These are phyloP conservation scores for Lepidopterella palustris DNA, from an alignment of 495 filamentous ascomycete genomes.

Conservation along the genomic window DNA sequence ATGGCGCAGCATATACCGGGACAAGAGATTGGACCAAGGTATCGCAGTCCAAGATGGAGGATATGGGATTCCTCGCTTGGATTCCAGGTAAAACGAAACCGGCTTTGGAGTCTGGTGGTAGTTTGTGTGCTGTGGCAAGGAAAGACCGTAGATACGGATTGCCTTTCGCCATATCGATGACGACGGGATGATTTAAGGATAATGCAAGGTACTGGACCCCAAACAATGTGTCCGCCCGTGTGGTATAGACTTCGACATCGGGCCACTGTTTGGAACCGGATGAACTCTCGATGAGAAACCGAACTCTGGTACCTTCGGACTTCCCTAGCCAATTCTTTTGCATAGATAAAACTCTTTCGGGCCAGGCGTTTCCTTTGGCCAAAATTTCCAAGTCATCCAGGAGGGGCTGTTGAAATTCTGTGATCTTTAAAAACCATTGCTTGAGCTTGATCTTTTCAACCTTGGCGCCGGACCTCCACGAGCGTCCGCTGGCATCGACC, in stretches of 20 bases:
- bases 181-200: constrained; percentile 66
- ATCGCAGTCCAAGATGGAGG: constrained; percentile 43
- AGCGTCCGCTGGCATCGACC: constrained; percentile 73
- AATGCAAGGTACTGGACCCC: constrained; percentile 81
- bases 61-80: constrained; percentile 59
- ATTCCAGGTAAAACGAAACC: constrained; percentile 61
- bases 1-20: constrained; percentile 75
- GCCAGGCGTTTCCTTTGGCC: constrained; percentile 59
- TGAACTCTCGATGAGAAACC: constrained; percentile 50
- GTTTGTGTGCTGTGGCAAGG: constrained; percentile 52
- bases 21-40: constrained; percentile 48
- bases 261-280: constrained; percentile 11
- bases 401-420: constrained; percentile 66
- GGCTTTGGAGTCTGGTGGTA: constrained; percentile 65
- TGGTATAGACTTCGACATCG: constrained; percentile 71
- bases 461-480: constrained; percentile 82
- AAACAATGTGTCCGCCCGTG: constrained; percentile 74
- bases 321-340: constrained; percentile 86
- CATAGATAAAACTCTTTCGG: constrained; percentile 73
- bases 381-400: constrained; percentile 65
- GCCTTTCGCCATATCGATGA: constrained; percentile 50
- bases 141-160: constrained; percentile 59
- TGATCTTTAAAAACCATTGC: constrained; percentile 89
- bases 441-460: constrained; percentile 73
- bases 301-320: constrained; percentile 63